Evolutionary conservation across 2,329 filamentous ascomycete genomes (phyloP).

Genomic region (Diaporthe aspalathi): DNA sequence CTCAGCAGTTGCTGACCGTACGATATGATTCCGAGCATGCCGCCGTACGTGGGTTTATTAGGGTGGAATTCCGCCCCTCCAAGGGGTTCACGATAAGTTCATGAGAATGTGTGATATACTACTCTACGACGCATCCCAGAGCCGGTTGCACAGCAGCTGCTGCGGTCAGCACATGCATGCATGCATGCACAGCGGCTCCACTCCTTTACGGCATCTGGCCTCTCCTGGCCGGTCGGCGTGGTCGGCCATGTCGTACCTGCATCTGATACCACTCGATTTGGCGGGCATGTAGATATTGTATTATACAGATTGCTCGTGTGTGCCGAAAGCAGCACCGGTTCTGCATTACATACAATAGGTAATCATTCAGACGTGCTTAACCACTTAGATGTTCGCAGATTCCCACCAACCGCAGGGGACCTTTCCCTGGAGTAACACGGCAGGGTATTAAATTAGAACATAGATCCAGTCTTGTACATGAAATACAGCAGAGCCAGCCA

Average conservation of each 20-base stretch:
- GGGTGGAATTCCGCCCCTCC: too few relatives aligned
- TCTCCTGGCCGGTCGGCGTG: not conserved
- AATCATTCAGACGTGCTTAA: not conserved
- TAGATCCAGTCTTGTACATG: conserved; percentile 35
- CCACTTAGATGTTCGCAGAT: not conserved
- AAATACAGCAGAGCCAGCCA: conserved; percentile 34
- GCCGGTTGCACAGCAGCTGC: not conserved
- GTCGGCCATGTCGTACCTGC: not conserved
- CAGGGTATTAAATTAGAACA: conserved; percentile 14
- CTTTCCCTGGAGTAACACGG: too few relatives aligned
- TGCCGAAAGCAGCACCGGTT: not conserved
- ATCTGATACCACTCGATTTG: not conserved
- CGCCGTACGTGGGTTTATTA: not conserved
- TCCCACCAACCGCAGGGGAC: too few relatives aligned
- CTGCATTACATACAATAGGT: too few relatives aligned
- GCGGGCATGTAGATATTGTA: too few relatives aligned
- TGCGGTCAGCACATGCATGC: too few relatives aligned
- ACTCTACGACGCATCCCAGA: too few relatives aligned
- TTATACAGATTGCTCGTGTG: not conserved
- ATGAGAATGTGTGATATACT: too few relatives aligned
- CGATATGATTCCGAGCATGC: not conserved
- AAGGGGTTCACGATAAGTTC: too few relatives aligned
- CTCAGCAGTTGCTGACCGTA: too few relatives aligned
- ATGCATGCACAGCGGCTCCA: too few relatives aligned
- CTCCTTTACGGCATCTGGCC: too few relatives aligned